phyloP scores from a whole-genome alignment of 345 rosid genomes.

The Atalantia buxifolia region DNA sequence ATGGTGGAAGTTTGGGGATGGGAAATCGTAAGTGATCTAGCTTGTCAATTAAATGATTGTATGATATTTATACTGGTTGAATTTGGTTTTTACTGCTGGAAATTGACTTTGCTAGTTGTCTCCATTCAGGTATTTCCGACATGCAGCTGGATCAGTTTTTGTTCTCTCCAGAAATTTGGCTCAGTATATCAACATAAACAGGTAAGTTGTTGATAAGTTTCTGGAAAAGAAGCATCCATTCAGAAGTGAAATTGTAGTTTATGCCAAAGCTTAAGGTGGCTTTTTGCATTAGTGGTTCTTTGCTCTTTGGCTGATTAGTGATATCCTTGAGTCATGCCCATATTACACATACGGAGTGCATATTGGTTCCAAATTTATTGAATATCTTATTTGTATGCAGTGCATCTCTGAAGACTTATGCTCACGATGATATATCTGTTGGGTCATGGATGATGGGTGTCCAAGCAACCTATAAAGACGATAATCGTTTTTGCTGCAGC shows the following conservation, averaged over 20 bases:
- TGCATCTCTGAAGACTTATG: conserved; percentile 85
- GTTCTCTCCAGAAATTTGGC: conserved; percentile 85
- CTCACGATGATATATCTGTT: conserved; percentile 73
- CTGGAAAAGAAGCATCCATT: not conserved
- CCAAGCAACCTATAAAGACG: conserved; percentile 84
- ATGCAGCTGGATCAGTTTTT: conserved; percentile 68
- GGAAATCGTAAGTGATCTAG: conserved; percentile 76
- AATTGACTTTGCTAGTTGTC: conserved; percentile 5
- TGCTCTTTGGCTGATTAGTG: not conserved
- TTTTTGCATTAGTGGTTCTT: not conserved
- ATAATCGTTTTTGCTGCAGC: conserved; percentile 83
- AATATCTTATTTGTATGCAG: conserved; percentile 36
- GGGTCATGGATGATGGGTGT: conserved; percentile 99
- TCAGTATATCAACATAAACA: conserved; percentile 78
- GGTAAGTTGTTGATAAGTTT: conserved; percentile 42
- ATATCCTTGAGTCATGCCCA: not conserved
- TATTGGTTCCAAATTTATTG: not conserved
- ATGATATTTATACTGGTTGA: not conserved
- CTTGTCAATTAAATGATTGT: not conserved
- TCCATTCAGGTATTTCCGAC: conserved; percentile 78
- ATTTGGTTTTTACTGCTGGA: not conserved
- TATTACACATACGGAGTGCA: not conserved
- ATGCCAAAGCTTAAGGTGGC: not conserved
- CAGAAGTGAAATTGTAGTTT: not conserved
- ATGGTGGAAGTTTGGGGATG: conserved; percentile 98